phyloP scores from a whole-genome alignment of 1,284 basidiomycete species.

The Leccinum subatratum region DNA sequence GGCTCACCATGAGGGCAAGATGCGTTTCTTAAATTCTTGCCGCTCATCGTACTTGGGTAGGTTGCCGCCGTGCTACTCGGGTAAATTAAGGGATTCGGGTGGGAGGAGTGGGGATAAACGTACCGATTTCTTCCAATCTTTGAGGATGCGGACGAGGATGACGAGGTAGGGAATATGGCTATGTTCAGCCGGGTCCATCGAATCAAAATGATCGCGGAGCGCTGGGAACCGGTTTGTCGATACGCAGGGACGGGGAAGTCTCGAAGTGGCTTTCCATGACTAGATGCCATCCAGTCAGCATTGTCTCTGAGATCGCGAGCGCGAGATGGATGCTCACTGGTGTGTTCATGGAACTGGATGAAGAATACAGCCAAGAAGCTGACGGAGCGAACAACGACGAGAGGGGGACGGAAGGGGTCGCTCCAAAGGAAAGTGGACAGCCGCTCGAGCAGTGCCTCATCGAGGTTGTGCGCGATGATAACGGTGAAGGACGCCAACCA shows the following conservation, averaged over 20 bases:
- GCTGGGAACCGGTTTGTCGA: conserved; percentile 84
- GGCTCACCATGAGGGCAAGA: conserved; percentile 47
- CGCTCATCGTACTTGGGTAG: conserved; percentile 69
- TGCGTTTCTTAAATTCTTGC: conserved; percentile 68
- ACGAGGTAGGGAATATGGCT: conserved; percentile 84
- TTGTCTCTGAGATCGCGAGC: conserved; percentile 2
- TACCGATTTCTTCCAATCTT: conserved; percentile 74
- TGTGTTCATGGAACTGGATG: conserved; percentile 82
- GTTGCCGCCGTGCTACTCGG: conserved; percentile 55
- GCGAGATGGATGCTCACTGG: conserved; percentile 48
- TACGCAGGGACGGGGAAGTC: conserved; percentile 74
- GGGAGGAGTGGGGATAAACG: conserved; percentile 22
- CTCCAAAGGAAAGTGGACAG: conserved; percentile 70
- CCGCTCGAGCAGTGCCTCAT: conserved; percentile 49
- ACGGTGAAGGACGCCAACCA: conserved; percentile 66
- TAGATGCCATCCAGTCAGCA: conserved; percentile 29
- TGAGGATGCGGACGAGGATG: conserved; percentile 77
- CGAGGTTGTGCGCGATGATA: conserved; percentile 80
- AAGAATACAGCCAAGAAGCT: conserved; percentile 87
- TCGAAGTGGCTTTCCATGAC: conserved; percentile 95
- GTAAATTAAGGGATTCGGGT: background rate
- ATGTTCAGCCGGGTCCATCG: conserved; percentile 81
- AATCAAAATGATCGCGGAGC: conserved; percentile 66
- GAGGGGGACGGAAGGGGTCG: conserved; percentile 51
- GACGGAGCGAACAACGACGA: conserved; percentile 75